These are phyloP conservation scores for Lotus japonicus DNA, from an alignment of 306 rosid species.

Conservation along the genomic window DNA sequence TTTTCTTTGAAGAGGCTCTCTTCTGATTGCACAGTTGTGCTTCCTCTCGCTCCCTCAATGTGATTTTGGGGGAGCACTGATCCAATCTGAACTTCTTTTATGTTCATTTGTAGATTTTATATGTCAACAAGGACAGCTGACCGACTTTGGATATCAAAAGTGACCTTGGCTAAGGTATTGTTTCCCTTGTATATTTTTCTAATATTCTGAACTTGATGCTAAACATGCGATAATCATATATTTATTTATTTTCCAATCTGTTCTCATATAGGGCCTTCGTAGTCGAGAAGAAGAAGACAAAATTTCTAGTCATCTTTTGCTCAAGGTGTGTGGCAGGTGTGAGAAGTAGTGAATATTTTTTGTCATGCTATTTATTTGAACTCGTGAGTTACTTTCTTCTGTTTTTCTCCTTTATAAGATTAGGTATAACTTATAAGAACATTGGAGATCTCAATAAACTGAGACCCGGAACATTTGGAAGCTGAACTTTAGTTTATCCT, in stretches of 20 bases:
- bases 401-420: neutral
- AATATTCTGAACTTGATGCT: slow-evolving; percentile 14
- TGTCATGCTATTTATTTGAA: slow-evolving; percentile 18
- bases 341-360: slow-evolving; percentile 10
- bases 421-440: neutral
- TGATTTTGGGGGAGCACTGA: slow-evolving; percentile 8
- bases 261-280: slow-evolving; percentile 56
- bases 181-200: slow-evolving; percentile 5
- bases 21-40: neutral
- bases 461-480: slow-evolving; percentile 17
- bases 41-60: neutral
- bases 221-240: neutral
- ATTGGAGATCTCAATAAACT: slow-evolving; percentile 6
- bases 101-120: slow-evolving; percentile 46
- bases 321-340: slow-evolving; percentile 50
- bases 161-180: slow-evolving; percentile 70
- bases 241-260: slow-evolving; percentile 14
- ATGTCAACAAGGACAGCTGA: slow-evolving; percentile 84
- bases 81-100: slow-evolving; percentile 3
- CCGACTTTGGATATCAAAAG: slow-evolving; percentile 55
- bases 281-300: slow-evolving; percentile 81
- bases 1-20: slow-evolving; percentile 13
- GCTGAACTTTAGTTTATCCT: slow-evolving; percentile 8
- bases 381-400: slow-evolving; percentile 7
- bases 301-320: slow-evolving; percentile 64